Conservation (phyloP, 331 rosid genomes). For the Pyrus hybrid region DNA sequence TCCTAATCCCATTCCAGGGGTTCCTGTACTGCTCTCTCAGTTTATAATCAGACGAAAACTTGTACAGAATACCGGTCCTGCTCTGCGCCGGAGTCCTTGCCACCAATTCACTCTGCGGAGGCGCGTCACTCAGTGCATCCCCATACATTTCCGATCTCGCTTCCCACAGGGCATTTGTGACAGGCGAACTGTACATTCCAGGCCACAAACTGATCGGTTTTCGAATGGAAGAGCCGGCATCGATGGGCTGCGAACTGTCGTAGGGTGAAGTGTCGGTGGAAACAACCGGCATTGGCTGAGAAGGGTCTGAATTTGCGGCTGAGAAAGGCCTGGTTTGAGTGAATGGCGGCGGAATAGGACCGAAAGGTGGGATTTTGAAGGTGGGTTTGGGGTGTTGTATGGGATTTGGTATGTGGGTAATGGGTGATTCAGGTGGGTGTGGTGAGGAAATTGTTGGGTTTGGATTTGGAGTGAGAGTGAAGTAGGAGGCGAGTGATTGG, state of each 20-base stretch:
- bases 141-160: conserved; percentile 24
- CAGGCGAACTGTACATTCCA: conserved; percentile 81
- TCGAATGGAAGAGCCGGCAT: conserved; percentile 57
- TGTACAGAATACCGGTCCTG: conserved; percentile 58
- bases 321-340: neutral
- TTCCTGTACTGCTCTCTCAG: conserved; percentile 88
- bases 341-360: neutral
- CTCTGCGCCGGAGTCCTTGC: conserved; percentile 52
- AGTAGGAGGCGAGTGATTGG: neutral
- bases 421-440: neutral
- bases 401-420: neutral
- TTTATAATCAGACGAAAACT: conserved; percentile 60
- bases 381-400: neutral
- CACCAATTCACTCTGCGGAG: conserved; percentile 20
- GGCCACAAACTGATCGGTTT: conserved; percentile 78
- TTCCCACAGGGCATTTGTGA: conserved; percentile 43
- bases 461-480: neutral
- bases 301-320: neutral
- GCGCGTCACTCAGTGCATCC: neutral
- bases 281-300: conserved; percentile 8
- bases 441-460: neutral
- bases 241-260: conserved; percentile 24
- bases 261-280: conserved; percentile 6
- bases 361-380: neutral
- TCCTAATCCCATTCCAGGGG: conserved; percentile 76